Base-by-base conservation (phyloP, 2,329 filamentous ascomycete species). In the Exophiala sp. region DNA sequence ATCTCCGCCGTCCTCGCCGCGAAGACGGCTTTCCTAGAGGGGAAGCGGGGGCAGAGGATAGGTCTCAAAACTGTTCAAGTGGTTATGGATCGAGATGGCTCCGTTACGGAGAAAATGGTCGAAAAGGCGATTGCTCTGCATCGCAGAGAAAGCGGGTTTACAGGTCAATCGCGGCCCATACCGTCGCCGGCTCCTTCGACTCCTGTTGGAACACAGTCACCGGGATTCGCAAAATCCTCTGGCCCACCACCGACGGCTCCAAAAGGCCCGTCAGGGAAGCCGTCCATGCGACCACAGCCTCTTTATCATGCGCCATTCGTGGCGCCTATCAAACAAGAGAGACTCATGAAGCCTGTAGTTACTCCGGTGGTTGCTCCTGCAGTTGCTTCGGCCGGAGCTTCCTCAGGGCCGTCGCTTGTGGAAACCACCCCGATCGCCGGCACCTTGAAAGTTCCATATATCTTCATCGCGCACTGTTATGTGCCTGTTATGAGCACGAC, bases 401-500 rank as follows among this genome's bases (percentile, higher is more conserved):
- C 29, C 11, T 30, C 29, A 60, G 66, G 73, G 18, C 71, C 77
- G 46, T 72, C 78, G 16, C 63, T 82, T 7, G 72, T 87, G 22
- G 86, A 90, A 64, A 73, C 77, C 27, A 79, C 81, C 43, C 80
- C 79, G 2, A 76, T 95, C 37, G 71, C 85, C 18, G 72, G 78
- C 27, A 82, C 83, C 57, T 80, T 96, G 44, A 82, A 84, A 63
- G 79, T 82, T 44, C 93, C 93, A 0, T 96, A 95, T 65, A 83
- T 97, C 30, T 96, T 95, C 64, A 85, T 98, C 50, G 78, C 88
- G n/a, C 81, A 87, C 59, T 80, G 83, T 52, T 89, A 85, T 59
- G 91, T 98, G 1, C 93, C 93, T 1, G 86, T 95, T 10, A 80
- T 96, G 63, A 77, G 79, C 24, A 85, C 88, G 19, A 97, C 91